A percentile compares a stretch with the other conserved stretches of the same genome.
Conservation (phyloP, 73 alveolate genomes). For the Symbiodinium natans region DNA sequence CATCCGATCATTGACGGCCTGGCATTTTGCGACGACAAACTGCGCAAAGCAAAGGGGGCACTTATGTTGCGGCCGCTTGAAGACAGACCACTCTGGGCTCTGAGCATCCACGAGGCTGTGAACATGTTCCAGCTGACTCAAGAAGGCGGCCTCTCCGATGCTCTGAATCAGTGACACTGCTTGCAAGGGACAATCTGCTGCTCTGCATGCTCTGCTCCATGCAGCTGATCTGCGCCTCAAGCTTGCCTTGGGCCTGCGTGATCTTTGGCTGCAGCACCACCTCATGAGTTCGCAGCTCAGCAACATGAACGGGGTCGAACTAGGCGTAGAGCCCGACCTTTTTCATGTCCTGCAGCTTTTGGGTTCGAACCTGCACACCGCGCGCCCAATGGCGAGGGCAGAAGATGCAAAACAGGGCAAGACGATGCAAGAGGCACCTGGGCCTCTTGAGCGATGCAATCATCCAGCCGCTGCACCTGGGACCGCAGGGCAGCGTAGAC, state of each 20-base stretch:
- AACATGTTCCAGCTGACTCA: conserved; percentile 1
- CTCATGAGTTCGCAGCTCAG: neutral
- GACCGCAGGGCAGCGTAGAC: no score
- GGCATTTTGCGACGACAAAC: no score
- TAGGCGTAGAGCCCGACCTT: no score
- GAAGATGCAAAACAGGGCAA: no score
- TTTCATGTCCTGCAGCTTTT: conserved; percentile 15
- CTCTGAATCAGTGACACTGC: no score
- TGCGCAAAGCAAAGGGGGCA: no score
- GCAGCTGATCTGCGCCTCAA: conserved; percentile 27
- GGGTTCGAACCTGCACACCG: neutral
- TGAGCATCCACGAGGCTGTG: neutral
- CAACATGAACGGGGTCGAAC: no score
- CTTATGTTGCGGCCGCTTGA: no score
- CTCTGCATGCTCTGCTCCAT: no score
- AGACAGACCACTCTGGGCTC: no score
- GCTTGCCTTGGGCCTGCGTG: conserved; percentile 64
- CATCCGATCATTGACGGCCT: neutral
- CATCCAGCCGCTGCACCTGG: conserved; percentile 87
- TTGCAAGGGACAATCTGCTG: no score
- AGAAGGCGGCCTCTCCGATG: neutral
- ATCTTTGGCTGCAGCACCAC: conserved; percentile 76
- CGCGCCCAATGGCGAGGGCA: neutral
- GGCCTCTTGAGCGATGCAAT: conserved; percentile 62
- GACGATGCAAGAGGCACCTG: no score